phyloP scores from a whole-genome alignment of 805 yeast genomes.

The Isabelozyma heimii region DNA sequence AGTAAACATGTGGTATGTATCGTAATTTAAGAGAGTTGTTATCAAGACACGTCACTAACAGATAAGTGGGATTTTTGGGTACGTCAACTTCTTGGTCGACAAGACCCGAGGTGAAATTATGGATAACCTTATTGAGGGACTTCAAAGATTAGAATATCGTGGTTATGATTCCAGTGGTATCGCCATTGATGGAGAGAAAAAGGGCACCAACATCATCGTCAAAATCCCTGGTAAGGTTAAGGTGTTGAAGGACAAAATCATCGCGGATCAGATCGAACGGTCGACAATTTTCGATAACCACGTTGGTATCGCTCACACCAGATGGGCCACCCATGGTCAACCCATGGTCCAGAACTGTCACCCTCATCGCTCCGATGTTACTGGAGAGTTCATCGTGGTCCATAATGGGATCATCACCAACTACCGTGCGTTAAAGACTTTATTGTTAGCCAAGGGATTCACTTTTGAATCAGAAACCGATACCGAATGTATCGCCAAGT shows the following conservation, averaged over 20 bases:
- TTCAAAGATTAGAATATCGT: slow-evolving; percentile 86
- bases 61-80: slow-evolving; percentile 92
- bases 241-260: slow-evolving; percentile 68
- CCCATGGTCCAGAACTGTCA: slow-evolving; percentile 87
- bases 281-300: slow-evolving; percentile 73
- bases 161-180: slow-evolving; percentile 98
- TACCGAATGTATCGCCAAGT: slow-evolving; percentile 95
- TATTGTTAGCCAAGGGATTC: slow-evolving; percentile 76
- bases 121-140: slow-evolving; percentile 83
- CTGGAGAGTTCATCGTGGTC: slow-evolving; percentile 83
- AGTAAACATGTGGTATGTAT: slow-evolving; percentile 9
- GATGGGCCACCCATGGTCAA: slow-evolving; percentile 99
- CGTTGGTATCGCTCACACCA: slow-evolving; percentile 96
- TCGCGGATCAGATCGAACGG: slow-evolving; percentile 49
- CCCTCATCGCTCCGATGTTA: slow-evolving; percentile 88
- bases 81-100: slow-evolving; percentile 91
- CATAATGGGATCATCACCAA: slow-evolving; percentile 99
- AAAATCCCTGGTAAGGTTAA: slow-evolving; percentile 92
- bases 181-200: slow-evolving; percentile 87
- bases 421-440: slow-evolving; percentile 84
- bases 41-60: slow-evolving; percentile 12
- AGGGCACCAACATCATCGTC: slow-evolving; percentile 67
- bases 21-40: background rate
- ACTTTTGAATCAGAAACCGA: slow-evolving; percentile 90
- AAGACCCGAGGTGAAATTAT: slow-evolving; percentile 90